Conservation (phyloP, 2,329 filamentous ascomycete species). For the Cryphonectria carpinicola region DNA sequence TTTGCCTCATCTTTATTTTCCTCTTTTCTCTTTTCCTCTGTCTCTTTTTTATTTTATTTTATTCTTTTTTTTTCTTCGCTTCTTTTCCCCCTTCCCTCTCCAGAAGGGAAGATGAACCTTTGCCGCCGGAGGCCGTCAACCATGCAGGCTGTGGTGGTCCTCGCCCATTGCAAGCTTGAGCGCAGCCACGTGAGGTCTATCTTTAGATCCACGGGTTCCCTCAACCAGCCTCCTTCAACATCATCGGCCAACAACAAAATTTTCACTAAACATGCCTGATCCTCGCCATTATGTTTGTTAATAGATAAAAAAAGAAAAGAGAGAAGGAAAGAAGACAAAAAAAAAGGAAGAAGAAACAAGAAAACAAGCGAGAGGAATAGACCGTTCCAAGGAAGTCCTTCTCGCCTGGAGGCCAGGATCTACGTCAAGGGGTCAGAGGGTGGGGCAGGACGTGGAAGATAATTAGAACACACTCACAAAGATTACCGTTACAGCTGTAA, state of each 20-base stretch:
- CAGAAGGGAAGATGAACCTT: not conserved
- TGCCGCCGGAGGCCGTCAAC: not conserved
- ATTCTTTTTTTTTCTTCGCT: too few relatives aligned
- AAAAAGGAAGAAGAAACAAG: not conserved
- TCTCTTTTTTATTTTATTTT: too few relatives aligned
- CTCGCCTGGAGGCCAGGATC: not conserved
- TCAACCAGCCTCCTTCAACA: not conserved
- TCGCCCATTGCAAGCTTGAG: not conserved
- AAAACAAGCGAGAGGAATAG: not conserved
- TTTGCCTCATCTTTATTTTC: too few relatives aligned
- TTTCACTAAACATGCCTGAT: not conserved
- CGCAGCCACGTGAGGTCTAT: not conserved
- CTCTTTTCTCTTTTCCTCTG: too few relatives aligned
- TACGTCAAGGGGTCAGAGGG: not conserved
- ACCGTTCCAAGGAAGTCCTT: not conserved
- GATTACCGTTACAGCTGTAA: not conserved
- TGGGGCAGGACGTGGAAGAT: not conserved
- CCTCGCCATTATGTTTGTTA: too few relatives aligned
- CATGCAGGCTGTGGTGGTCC: not conserved
- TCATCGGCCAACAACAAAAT: not conserved
- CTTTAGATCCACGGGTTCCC: not conserved
- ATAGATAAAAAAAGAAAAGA: not conserved
- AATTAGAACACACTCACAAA: not conserved
- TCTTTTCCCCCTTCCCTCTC: not conserved
- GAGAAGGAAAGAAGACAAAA: not conserved